Percentiles rank a stretch among this genome's conserved stretches.
phyloP scores from a whole-genome alignment of 495 filamentous ascomycete genomes.

The Bryoglossum gracile region DNA sequence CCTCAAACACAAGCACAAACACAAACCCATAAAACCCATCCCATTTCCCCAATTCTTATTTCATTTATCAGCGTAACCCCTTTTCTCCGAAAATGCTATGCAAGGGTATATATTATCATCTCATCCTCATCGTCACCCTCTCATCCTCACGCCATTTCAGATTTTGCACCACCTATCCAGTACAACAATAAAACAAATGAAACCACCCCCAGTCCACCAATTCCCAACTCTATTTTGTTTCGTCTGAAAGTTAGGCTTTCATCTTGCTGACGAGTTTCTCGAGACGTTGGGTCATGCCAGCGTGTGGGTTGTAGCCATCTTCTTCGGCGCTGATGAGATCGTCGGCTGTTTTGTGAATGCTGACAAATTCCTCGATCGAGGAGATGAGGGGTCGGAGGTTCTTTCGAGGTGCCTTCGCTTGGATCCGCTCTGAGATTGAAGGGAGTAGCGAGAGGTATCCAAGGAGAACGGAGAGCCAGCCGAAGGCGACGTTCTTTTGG shows the following conservation, averaged over 20 bases:
- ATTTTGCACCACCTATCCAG: too few species aligned
- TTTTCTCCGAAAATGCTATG: too few species aligned
- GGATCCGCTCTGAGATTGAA: constrained; percentile 44
- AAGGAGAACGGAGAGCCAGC: constrained; percentile 82
- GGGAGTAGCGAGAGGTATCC: constrained; percentile 65
- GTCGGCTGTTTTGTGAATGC: constrained; percentile 70
- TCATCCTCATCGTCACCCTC: too few species aligned
- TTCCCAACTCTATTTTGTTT: not conserved
- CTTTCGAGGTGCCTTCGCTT: constrained; percentile 45
- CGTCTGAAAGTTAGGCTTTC: too few species aligned
- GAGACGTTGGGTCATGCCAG: constrained; percentile 36
- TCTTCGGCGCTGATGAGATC: constrained; percentile 38
- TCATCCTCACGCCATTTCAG: too few species aligned
- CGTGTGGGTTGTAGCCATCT: constrained; percentile 38
- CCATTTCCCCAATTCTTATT: too few species aligned
- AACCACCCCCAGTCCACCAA: too few species aligned
- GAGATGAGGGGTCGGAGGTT: constrained; percentile 58
- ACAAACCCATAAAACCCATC: too few species aligned
- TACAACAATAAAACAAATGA: too few species aligned
- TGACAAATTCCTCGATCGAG: constrained; percentile 80
- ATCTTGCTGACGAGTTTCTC: constrained; percentile 19
- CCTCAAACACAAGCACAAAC: too few species aligned
- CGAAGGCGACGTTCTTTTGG: constrained; percentile 81
- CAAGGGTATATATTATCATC: too few species aligned
- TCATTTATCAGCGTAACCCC: too few species aligned